Base-by-base conservation (phyloP, 805 yeast genomes). In the Phaffomyces antillensis region DNA sequence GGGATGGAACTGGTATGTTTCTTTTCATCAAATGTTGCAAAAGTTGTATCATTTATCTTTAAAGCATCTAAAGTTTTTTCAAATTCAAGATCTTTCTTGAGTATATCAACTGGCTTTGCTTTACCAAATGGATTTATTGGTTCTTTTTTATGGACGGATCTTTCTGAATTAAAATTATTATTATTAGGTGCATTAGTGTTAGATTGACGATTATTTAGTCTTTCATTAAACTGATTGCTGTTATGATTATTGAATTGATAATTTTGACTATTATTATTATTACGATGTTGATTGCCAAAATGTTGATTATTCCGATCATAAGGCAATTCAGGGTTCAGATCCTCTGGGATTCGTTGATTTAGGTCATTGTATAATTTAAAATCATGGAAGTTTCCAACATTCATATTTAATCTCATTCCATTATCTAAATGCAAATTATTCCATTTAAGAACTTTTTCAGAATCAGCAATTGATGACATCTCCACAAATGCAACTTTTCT, bases 71-170 rank as follows among this genome's bases (percentile, higher is more conserved):
- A 59, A 44, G 64, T 64, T 44, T 72, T 70, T 48, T 83, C 90
- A 20, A 83, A 65, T 54, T 84, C 91, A 39, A 71, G 65, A 52
- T 77, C 79, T 52, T 76, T 80, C 24, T 85, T 70, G 20, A 80
- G 67, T 3, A 84, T 78, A 61, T 87, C 96, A 7, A 87, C 91
- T 2, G 96, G 96, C 63, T 79, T 85, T 1, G 96, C 96, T 5
- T 75, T 67, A 0, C 96, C 96, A 67, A 88, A 87, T 6, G 95
- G 93, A 58, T 79, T 85, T 12, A 28, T 13, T 0, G 75, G 50
- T 53, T 76, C 23, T 20, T 7, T 81, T 38, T 32, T 32, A 16
- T 10, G 12, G 8, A 32, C 2, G 16, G 35, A 20, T n/a, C 18
- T 32, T 32, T 16, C 30, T n/a, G n/a, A n/a, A 28, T 28, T 28